phyloP scores from a whole-genome alignment of 2,329 filamentous ascomycete genomes.

The Talaromyces funiculosus region DNA sequence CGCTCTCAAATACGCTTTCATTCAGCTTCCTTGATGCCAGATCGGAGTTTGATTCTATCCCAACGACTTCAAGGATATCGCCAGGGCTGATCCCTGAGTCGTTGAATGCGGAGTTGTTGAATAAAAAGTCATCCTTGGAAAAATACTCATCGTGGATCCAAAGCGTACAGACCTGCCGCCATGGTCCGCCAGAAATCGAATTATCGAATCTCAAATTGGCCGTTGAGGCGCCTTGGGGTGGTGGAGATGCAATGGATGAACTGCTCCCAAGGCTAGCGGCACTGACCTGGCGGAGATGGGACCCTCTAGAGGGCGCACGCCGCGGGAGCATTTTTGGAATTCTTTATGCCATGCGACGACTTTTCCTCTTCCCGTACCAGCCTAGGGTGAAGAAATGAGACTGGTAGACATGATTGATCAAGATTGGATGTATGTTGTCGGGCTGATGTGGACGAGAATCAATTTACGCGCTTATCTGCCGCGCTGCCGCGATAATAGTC shows the following conservation, averaged over 20 bases:
- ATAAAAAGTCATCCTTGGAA: slow-evolving; percentile 69
- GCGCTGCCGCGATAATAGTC: neutral
- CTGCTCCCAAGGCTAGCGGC: slow-evolving; percentile 35
- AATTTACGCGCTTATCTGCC: neutral
- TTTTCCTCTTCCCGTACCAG: neutral
- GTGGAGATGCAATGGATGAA: slow-evolving; percentile 24
- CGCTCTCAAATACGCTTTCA: slow-evolving; percentile 25
- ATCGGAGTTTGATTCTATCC: slow-evolving; percentile 44
- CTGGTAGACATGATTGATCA: neutral
- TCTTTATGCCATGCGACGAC: neutral
- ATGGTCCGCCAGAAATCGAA: slow-evolving; percentile 19
- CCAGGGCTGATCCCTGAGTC: slow-evolving; percentile 59
- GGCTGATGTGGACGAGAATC: neutral
- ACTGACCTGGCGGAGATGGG: slow-evolving; percentile 38
- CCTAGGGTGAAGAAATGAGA: neutral
- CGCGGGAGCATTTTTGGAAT: slow-evolving; percentile 31
- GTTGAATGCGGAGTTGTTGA: slow-evolving; percentile 68
- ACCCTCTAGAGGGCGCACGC: slow-evolving; percentile 35
- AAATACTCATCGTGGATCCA: slow-evolving; percentile 68
- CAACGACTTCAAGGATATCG: slow-evolving; percentile 66
- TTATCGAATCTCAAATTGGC: slow-evolving; percentile 6
- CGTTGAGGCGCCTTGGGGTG: slow-evolving; percentile 18
- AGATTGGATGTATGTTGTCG: neutral
- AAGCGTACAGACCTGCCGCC: slow-evolving; percentile 40
- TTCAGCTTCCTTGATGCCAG: slow-evolving; percentile 22